Base-by-base conservation (phyloP, 345 rosid genomes). In the Eucalyptus rudis region DNA sequence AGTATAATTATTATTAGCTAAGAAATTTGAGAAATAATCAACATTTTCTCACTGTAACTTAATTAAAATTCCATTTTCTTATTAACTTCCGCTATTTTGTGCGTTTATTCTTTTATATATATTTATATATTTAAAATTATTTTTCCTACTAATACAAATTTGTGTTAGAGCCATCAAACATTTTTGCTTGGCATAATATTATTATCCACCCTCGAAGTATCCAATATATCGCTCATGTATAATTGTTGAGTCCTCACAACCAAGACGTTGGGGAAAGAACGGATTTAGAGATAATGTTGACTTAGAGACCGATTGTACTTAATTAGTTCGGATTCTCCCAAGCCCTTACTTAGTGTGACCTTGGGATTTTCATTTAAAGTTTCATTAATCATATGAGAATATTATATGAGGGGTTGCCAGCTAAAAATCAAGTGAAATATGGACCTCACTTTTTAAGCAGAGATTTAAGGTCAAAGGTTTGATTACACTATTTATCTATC, bases 201-300 rank as follows among this genome's bases (percentile, higher is more conserved):
- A n/a, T n/a, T n/a, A n/a, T n/a, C n/a, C 10, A 62, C 33, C 71
- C 71, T 64, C 5, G 1, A 14, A 64, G 0, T 64, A 64, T 64
- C 5, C 3, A n/a, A 29, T 64, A 64, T 64, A n/a, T 29, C 0
- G 4, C 13, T 62, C 10, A 29, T 9, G 7, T 29, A 4, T 62
- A 62, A 29, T 62, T 13, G 14, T 27, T 0, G 15, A 27, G 1
- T 5, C n/a, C 66, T 6, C 13, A 43, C 7, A 4, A 43, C 44
- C 44, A 43, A 43, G 2, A n/a, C 1, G 2, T 27, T 2, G 0
- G 3, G 31, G 17, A 62, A 27, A 29, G 71, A 15, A 59, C 1
- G 0, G 4, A 0, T 54, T 54, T 22, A 54, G 1, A 54, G 0
- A 20, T 29, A 62, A 0, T 3, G 17, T 0, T 0, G 0, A 29